These are phyloP conservation scores for Naegleria fowleri DNA, from an alignment of 208 protist species.

Conservation along the genomic window DNA sequence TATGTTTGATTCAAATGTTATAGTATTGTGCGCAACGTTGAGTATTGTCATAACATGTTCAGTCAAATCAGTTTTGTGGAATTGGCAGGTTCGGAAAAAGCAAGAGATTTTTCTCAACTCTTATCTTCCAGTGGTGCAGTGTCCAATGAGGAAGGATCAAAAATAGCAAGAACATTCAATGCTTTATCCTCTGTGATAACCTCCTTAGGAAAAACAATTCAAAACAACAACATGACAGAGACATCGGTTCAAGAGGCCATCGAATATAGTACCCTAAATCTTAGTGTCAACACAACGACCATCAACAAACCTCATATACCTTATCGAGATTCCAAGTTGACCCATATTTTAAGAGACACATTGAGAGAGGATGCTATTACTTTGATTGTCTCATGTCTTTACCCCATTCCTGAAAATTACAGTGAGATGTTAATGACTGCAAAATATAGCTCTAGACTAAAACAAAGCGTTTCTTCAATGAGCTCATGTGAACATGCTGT, in stretches of 20 bases:
- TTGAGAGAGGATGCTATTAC: not conserved
- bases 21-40: too few species aligned
- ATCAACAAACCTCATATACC: not conserved
- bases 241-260: not conserved
- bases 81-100: constrained; percentile 3
- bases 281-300: not conserved
- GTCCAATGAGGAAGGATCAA: not conserved
- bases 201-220: not conserved
- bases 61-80: not conserved
- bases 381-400: not conserved
- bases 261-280: not conserved
- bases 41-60: too few species aligned
- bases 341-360: not conserved
- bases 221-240: too few species aligned
- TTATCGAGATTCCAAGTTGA: constrained; percentile 16
- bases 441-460: not conserved
- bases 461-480: not conserved
- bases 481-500: not conserved
- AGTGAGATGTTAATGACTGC: not conserved
- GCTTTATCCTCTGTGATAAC: not conserved
- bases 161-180: constrained; percentile 22
- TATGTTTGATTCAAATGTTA: too few species aligned
- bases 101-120: not conserved
- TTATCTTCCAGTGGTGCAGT: too few species aligned
- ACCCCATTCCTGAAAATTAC: constrained; percentile 11